phyloP scores from a whole-genome alignment of 805 yeast species.

The Saccharomycopsis schoenii region DNA sequence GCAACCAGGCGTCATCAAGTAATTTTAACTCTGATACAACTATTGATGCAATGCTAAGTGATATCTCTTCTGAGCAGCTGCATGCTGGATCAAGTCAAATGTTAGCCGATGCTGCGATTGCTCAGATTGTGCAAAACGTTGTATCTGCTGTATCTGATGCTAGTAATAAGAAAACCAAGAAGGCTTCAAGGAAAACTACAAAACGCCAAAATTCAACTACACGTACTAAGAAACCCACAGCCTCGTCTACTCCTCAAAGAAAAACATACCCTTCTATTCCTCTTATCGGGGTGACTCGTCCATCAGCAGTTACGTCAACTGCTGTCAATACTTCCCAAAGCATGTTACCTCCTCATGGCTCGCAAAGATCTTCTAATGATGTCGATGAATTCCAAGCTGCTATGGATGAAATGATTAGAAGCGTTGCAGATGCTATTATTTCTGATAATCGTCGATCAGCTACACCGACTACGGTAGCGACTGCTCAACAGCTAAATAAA shows the following conservation, averaged over 20 bases:
- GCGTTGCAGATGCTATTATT: constrained; percentile 16
- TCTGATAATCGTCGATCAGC: constrained; percentile 4
- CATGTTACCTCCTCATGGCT: neutral
- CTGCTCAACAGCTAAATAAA: neutral
- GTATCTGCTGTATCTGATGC: constrained; percentile 5
- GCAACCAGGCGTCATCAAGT: neutral
- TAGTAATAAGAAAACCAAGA: neutral
- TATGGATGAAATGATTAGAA: constrained; percentile 15
- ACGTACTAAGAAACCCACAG: neutral
- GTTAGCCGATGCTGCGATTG: constrained; percentile 16
- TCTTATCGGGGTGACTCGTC: neutral
- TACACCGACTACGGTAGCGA: neutral
- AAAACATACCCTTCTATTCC: neutral
- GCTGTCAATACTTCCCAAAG: neutral
- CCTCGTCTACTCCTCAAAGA: neutral
- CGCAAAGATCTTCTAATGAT: neutral
- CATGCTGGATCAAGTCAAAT: neutral
- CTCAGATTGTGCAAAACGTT: constrained; percentile 17
- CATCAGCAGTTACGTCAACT: neutral
- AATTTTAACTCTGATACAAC: neutral
- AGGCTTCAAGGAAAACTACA: neutral
- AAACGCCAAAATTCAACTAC: neutral
- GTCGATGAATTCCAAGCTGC: constrained; percentile 15
- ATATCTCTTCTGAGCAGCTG: neutral
- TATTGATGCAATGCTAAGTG: neutral